Evolutionary conservation across 805 yeast species (phyloP).

Genomic region (Candida succiphila): DNA sequence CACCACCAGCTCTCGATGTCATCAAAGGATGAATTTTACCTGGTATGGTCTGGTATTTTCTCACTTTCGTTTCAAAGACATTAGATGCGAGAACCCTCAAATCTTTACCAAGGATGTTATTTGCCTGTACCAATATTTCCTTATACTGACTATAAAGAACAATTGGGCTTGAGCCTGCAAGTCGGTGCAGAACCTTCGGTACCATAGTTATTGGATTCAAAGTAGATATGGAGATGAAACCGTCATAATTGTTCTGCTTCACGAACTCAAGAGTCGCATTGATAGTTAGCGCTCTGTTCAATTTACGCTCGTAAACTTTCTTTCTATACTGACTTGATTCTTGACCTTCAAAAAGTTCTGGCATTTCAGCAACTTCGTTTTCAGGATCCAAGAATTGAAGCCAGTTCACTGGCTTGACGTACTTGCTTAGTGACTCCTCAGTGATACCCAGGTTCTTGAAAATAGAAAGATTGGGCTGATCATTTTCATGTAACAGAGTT

Average conservation of each 20-base stretch:
- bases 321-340: slow-evolving; percentile 50
- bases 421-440: slow-evolving; percentile 36
- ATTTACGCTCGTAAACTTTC: slow-evolving; percentile 58
- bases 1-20: slow-evolving; percentile 92
- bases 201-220: slow-evolving; percentile 59
- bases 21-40: slow-evolving; percentile 92
- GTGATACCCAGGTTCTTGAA: slow-evolving; percentile 58
- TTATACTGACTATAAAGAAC: slow-evolving; percentile 77
- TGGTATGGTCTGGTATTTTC: slow-evolving; percentile 86
- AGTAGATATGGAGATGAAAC: slow-evolving; percentile 62
- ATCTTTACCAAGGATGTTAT: slow-evolving; percentile 57
- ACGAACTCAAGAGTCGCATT: slow-evolving; percentile 42
- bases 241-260: slow-evolving; percentile 55
- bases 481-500: slow-evolving; percentile 80
- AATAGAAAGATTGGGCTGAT: slow-evolving; percentile 75
- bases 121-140: slow-evolving; percentile 68
- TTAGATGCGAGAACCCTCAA: slow-evolving; percentile 73
- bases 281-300: slow-evolving; percentile 43
- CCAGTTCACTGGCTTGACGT: slow-evolving; percentile 64
- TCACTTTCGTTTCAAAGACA: slow-evolving; percentile 69
- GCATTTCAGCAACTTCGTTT: slow-evolving; percentile 33
- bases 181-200: slow-evolving; percentile 46
- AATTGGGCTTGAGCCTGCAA: slow-evolving; percentile 82
- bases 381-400: slow-evolving; percentile 81
- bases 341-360: slow-evolving; percentile 38